Percentiles rank a stretch among this genome's conserved stretches.
These are phyloP conservation scores for Solanum pinnatisectum DNA, from an alignment of 257 asterid genomes.

Conservation along the genomic window DNA sequence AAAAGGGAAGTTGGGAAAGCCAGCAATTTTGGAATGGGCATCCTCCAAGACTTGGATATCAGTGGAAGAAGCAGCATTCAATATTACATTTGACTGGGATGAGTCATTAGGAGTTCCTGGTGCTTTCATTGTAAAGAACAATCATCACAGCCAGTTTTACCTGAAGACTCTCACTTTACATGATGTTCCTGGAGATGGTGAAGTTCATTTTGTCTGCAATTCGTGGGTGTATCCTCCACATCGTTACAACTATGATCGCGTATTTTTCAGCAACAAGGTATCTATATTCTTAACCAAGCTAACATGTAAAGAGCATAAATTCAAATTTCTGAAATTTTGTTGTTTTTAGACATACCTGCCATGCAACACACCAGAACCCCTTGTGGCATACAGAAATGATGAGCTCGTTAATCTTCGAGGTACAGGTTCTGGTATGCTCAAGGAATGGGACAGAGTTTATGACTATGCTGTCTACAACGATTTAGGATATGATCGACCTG, in stretches of 20 bases:
- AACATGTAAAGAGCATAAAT: neutral
- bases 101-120: slow-evolving; percentile 64
- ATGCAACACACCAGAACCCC: slow-evolving; percentile 53
- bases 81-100: slow-evolving; percentile 53
- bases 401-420: slow-evolving; percentile 73
- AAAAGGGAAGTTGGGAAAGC: slow-evolving; percentile 73
- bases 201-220: slow-evolving; percentile 57
- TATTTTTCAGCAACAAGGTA: slow-evolving; percentile 77
- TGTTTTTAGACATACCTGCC: slow-evolving; percentile 57
- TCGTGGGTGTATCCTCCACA: slow-evolving; percentile 81
- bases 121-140: slow-evolving; percentile 53
- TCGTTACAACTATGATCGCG: slow-evolving; percentile 51
- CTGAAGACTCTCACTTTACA: slow-evolving; percentile 55
- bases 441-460: slow-evolving; percentile 92
- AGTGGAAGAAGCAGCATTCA: slow-evolving; percentile 43
- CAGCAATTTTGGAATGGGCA: slow-evolving; percentile 51
- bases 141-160: slow-evolving; percentile 64
- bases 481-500: slow-evolving; percentile 59
- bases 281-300: neutral
- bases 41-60: slow-evolving; percentile 41
- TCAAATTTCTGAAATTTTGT: neutral
- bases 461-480: slow-evolving; percentile 86
- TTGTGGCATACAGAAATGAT: slow-evolving; percentile 48
- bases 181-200: slow-evolving; percentile 56
- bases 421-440: slow-evolving; percentile 38